Conservation (phyloP, 2,329 filamentous ascomycete genomes). For the Apiospora malaysiana region DNA sequence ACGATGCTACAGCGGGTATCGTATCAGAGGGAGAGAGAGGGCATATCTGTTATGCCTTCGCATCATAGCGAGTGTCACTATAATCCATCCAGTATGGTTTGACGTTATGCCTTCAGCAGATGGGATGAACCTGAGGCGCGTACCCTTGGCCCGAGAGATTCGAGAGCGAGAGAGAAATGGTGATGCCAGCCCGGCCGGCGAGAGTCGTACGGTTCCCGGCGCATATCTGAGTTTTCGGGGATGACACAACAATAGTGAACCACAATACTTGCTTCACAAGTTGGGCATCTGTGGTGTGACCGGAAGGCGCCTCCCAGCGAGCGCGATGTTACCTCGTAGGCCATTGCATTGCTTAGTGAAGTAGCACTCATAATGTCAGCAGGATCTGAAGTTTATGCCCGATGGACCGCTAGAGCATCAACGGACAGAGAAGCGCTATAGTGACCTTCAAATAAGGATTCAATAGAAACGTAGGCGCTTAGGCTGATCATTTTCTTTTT, state of each 20-base stretch:
- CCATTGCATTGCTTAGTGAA: neutral
- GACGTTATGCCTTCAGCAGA: neutral
- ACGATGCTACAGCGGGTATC: slow-evolving; percentile 8
- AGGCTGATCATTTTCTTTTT: neutral
- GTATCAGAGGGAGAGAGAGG: neutral
- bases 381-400: slow-evolving; percentile 15
- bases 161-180: too few species aligned
- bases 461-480: neutral
- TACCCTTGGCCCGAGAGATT: neutral
- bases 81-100: neutral
- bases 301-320: neutral
- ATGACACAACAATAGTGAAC: neutral
- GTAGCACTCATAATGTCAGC: slow-evolving; percentile 7
- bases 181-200: neutral
- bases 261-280: neutral
- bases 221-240: neutral
- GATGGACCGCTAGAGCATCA: neutral
- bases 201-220: neutral
- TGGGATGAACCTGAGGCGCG: neutral
- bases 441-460: neutral
- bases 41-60: neutral
- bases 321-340: slow-evolving; percentile 9
- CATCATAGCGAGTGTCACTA: neutral
- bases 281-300: neutral
- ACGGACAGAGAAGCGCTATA: neutral